phyloP scores from a whole-genome alignment of 2,329 filamentous ascomycete species.

The Bisporella sp. region DNA sequence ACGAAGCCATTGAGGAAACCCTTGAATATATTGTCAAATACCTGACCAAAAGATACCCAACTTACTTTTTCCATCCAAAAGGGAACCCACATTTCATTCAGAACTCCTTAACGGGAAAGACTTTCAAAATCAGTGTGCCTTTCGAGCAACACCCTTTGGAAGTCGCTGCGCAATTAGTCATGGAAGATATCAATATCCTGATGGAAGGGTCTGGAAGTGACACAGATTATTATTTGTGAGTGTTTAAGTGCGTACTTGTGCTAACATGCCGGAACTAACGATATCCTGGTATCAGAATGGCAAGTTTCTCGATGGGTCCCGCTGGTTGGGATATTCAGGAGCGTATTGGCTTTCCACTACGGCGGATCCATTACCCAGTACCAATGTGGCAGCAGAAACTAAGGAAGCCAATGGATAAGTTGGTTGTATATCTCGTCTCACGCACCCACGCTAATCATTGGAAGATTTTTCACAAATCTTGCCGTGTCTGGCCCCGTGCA shows the following conservation, averaged over 20 bases:
- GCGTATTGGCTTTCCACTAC: conserved; percentile 40
- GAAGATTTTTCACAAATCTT: conserved; percentile 35
- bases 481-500: conserved; percentile 28
- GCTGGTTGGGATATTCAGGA: conserved; percentile 41
- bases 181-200: conserved; percentile 43
- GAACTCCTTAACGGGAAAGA: conserved; percentile 36
- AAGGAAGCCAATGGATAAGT: conserved; percentile 34
- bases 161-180: conserved; percentile 38
- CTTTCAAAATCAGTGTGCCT: conserved; percentile 28
- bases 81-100: conserved; percentile 23
- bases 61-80: conserved; percentile 30
- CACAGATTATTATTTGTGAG: conserved; percentile 15
- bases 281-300: conserved; percentile 34
- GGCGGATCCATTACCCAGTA: conserved; percentile 37
- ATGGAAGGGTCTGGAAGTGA: conserved; percentile 34
- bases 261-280: neutral
- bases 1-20: conserved; percentile 38
- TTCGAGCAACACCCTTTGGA: conserved; percentile 35
- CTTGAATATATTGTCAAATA: conserved; percentile 38
- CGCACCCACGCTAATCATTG: conserved; percentile 2
- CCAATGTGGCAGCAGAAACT: conserved; percentile 40
- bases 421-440: conserved; percentile 10
- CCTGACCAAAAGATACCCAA: conserved; percentile 34
- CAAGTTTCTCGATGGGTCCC: conserved; percentile 42
- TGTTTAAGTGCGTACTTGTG: neutral